Conservation (phyloP, 192 early-diverging fungal species). For the Entomortierella lignicola region DNA sequence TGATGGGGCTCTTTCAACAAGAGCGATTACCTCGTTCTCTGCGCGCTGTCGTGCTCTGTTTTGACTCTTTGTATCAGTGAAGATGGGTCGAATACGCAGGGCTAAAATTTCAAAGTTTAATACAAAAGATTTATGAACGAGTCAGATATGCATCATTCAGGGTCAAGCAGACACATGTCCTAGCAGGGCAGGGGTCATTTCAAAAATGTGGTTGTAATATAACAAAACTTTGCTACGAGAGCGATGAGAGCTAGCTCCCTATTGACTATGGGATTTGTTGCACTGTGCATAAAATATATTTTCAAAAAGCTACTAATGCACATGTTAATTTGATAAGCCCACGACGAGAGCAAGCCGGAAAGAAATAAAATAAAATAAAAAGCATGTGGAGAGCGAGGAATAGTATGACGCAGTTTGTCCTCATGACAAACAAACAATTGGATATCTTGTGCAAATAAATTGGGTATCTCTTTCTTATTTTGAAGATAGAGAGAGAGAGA, state of each 20-base stretch:
- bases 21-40: slow-evolving; percentile 36
- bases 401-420: no score
- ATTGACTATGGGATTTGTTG: no score
- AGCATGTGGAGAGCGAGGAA: no score
- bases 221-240: no score
- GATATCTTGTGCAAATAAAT: no score
- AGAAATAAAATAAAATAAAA: not conserved
- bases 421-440: no score
- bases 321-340: not conserved
- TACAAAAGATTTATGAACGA: no score
- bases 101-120: slow-evolving; percentile 10
- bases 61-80: slow-evolving; percentile 23
- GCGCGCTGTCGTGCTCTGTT: slow-evolving; percentile 23
- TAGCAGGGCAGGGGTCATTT: no score
- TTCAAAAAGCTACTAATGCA: not conserved
- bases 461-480: no score
- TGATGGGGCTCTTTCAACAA: slow-evolving; percentile 35
- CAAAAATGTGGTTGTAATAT: no score
- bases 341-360: not conserved
- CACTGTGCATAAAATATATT: not conserved
- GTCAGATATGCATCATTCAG: no score
- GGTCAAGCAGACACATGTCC: no score
- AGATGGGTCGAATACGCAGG: slow-evolving; percentile 46
- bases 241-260: not conserved
- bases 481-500: not conserved